A percentile compares a stretch with the other conserved stretches of the same genome.
phyloP scores from a whole-genome alignment of 106 monocot genomes.

The Xerophyta viscosa region DNA sequence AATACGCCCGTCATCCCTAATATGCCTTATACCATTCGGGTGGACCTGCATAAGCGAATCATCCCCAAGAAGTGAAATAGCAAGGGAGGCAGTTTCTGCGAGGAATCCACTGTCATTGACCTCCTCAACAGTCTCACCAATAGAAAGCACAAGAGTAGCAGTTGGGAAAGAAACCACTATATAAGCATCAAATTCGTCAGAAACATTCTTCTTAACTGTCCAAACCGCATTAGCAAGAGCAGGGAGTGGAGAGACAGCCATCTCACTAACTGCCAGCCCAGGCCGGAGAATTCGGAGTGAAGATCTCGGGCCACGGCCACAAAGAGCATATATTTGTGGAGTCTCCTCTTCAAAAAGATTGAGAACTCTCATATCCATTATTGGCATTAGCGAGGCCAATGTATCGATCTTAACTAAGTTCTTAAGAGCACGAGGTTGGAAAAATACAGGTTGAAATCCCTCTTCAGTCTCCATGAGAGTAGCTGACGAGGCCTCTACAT shows the following conservation, averaged over 20 bases:
- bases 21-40: slow-evolving; percentile 92
- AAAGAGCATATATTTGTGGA: slow-evolving; percentile 74
- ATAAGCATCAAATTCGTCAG: slow-evolving; percentile 95
- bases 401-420: slow-evolving; percentile 78
- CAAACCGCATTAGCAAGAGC: slow-evolving; percentile 86
- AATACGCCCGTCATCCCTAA: slow-evolving; percentile 88
- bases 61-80: slow-evolving; percentile 81
- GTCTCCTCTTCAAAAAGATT: slow-evolving; percentile 97
- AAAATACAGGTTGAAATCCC: slow-evolving; percentile 92
- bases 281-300: slow-evolving; percentile 72
- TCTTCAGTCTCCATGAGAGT: slow-evolving; percentile 94
- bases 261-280: slow-evolving; percentile 80
- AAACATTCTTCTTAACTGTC: slow-evolving; percentile 94
- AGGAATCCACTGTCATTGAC: slow-evolving; percentile 95
- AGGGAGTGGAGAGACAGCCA: slow-evolving; percentile 87
- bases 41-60: slow-evolving; percentile 99
- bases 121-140: slow-evolving; percentile 97
- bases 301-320: slow-evolving; percentile 82
- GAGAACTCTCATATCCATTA: slow-evolving; percentile 88
- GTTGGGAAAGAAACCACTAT: slow-evolving; percentile 97
- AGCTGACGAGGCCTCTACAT: slow-evolving; percentile 85
- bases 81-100: slow-evolving; percentile 83
- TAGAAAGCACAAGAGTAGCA: slow-evolving; percentile 90
- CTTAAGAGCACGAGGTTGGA: slow-evolving; percentile 83
- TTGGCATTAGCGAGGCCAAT: slow-evolving; percentile 82